phyloP scores from a whole-genome alignment of 176 grass and related monocot species.

The barley (Hordeum vulgare) region MorexV3_pseudomolecules_assembly NC_058520.1:536469326-536469825 shows the following conservation, averaged over 20 bases:
- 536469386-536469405: neutral
- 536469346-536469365: conserved; percentile 37
- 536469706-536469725: conserved; percentile 49
- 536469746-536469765: conserved; percentile 47
- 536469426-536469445: conserved; percentile 85
- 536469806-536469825: neutral
- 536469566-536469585: conserved; percentile 58
- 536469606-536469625: conserved; percentile 67
- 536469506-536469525: neutral
- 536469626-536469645: conserved; percentile 64
- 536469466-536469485: conserved; percentile 62
- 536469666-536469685: conserved; percentile 91
- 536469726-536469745: conserved; percentile 40
- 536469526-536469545: conserved; percentile 17
- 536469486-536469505: conserved; percentile 10
- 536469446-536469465: conserved; percentile 70
- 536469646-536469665: conserved; percentile 78
- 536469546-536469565: conserved; percentile 48
- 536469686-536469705: conserved; percentile 73
- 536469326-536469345: conserved; percentile 82
- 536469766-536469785: neutral
- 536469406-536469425: neutral
- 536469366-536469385: neutral
- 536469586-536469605: conserved; percentile 47
- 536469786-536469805: conserved; percentile 15